Evolutionary conservation across 306 rosid species (phyloP).

Genomic region (Lathyrus tuberosus): DNA sequence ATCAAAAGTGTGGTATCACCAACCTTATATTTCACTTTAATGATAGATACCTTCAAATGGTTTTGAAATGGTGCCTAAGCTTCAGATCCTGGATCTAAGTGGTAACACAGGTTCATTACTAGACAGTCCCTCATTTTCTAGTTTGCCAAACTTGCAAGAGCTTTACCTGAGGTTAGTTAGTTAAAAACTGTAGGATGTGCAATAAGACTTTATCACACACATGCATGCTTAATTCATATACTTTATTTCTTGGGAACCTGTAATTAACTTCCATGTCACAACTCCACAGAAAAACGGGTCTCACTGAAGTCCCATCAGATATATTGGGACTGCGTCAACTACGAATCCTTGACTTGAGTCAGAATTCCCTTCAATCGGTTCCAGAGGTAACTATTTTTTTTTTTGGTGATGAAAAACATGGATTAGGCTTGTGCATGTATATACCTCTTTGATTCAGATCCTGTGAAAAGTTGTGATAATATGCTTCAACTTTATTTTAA

Average conservation of each 20-base stretch:
- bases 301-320: constrained; percentile 70
- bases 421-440: constrained; percentile 25
- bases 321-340: constrained; percentile 65
- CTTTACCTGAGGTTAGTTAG: constrained; percentile 81
- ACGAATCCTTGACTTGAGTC: constrained; percentile 79
- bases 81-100: constrained; percentile 82
- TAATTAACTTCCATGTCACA: constrained; percentile 40
- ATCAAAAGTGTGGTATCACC: constrained; percentile 38
- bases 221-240: neutral
- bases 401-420: constrained; percentile 2
- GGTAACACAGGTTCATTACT: constrained; percentile 68
- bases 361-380: constrained; percentile 77
- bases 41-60: constrained; percentile 81
- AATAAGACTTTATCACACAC: constrained; percentile 17
- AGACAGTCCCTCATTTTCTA: constrained; percentile 65
- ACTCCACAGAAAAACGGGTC: constrained; percentile 70
- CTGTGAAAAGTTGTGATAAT: constrained; percentile 16
- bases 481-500: constrained; percentile 22
- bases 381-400: constrained; percentile 63
- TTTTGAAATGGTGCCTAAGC: constrained; percentile 69
- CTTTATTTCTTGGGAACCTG: constrained; percentile 22
- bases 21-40: constrained; percentile 33
- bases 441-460: constrained; percentile 29
- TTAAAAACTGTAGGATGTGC: constrained; percentile 35
- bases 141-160: constrained; percentile 75